Base-by-base conservation (phyloP, 116 monocot species). In the Iris pallida region DNA sequence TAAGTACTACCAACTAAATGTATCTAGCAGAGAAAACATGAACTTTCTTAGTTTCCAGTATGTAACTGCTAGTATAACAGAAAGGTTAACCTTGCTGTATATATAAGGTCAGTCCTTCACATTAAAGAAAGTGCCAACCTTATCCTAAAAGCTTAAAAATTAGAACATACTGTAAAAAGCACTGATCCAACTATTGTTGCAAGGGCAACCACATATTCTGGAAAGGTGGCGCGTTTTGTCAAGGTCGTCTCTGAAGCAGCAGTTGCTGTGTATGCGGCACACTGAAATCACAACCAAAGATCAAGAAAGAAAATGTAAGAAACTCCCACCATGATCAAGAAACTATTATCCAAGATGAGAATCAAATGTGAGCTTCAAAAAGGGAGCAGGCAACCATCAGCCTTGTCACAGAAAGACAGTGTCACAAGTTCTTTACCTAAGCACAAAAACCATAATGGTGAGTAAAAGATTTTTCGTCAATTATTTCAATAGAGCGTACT, bases 151-250 rank as follows among this genome's bases (percentile, higher is more conserved):
- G 16, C 11, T 15, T 15, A 42, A 42, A 49, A 40, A 13, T 7
- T 4, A 14, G 73, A 80, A 83, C 87, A 42, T 66, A 97, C 97
- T 45, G 97, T 75, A 66, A 98, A 98, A 47, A 98, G 85, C 57
- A 98, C 90, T 16, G 97, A 98, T 78, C 97, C 97, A 73, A 86
- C 97, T 69, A 98, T 90, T 20, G 93, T 98, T 68, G 93, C 85
- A 59, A 98, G 83, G 72, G 97, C 97, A 61, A 98, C 97, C 40
- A 92, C 79, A 70, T 98, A 98, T 86, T 98, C 97, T 71, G 97
- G 97, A 74, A 98, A 92, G 65, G 78, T 80, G 5, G 97, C 57
- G 2, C 89, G 83, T 83, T 85, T 92, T 46, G 89, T 98, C 97
- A 90, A 98, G 47, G 97, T 92, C 42, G 80, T 89, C 77, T 88